phyloP scores from a whole-genome alignment of 805 yeast species.

The Priceomyces haplophilus region DNA sequence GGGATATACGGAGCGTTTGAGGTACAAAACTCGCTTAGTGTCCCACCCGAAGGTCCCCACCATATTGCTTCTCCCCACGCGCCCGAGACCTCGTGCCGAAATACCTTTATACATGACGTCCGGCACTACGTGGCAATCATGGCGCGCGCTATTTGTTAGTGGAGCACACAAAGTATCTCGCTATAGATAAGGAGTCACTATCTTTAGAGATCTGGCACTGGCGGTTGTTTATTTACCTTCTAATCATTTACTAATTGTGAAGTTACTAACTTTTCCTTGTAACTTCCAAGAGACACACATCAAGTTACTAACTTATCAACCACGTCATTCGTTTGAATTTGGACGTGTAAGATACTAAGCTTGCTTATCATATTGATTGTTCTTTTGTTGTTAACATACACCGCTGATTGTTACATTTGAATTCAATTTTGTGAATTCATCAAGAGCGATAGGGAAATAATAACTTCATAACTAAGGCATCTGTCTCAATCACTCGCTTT shows the following conservation, averaged over 20 bases:
- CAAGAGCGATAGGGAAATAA: not conserved
- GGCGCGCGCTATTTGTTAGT: not conserved
- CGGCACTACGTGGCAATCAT: not conserved
- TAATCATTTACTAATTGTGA: not conserved
- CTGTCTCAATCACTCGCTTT: not conserved
- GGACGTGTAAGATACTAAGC: not conserved
- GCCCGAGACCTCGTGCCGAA: not conserved
- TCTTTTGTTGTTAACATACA: not conserved
- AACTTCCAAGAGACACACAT: not conserved
- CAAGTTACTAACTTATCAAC: not conserved
- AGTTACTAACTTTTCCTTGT: not conserved
- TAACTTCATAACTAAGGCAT: not conserved
- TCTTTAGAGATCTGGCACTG: not conserved
- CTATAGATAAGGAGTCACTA: slow-evolving; percentile 1
- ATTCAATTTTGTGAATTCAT: not conserved
- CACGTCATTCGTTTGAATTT: not conserved
- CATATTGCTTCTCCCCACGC: not conserved
- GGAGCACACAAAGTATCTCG: not conserved
- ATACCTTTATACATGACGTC: not conserved
- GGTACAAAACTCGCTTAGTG: not conserved
- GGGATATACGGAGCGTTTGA: not conserved
- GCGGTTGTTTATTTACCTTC: slow-evolving; percentile 2
- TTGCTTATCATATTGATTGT: not conserved
- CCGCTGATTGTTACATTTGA: not conserved
- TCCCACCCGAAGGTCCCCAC: not conserved